phyloP scores from a whole-genome alignment of 129 eudicot genomes.

The Calendula officinalis region DNA sequence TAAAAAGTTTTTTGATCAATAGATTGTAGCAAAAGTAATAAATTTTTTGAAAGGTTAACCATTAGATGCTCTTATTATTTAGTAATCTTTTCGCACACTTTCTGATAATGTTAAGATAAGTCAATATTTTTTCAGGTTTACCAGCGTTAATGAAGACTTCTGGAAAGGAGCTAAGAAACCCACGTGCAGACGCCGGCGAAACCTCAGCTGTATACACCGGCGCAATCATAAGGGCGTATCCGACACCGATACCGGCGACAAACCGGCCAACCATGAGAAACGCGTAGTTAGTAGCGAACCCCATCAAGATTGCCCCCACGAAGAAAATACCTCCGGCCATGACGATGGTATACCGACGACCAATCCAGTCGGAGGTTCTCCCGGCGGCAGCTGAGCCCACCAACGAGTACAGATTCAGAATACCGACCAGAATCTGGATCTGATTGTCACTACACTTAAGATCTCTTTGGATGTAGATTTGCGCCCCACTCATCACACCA shows the following conservation, averaged over 20 bases:
- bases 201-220: slow-evolving; percentile 66
- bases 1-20: too few relatives aligned
- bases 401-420: slow-evolving; percentile 45
- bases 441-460: slow-evolving; percentile 31
- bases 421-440: slow-evolving; percentile 46
- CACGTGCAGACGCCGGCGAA: slow-evolving; percentile 59
- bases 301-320: slow-evolving; percentile 60
- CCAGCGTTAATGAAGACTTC: slow-evolving; percentile 55
- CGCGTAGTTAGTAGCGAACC: slow-evolving; percentile 52
- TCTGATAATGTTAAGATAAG: too few relatives aligned
- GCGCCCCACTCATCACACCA: slow-evolving; percentile 77
- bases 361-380: slow-evolving; percentile 59
- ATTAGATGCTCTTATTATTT: too few relatives aligned
- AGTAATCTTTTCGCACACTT: too few relatives aligned
- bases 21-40: too few relatives aligned
- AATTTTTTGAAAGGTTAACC: too few relatives aligned
- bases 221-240: slow-evolving; percentile 60
- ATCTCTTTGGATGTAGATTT: slow-evolving; percentile 37
- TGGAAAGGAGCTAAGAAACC: slow-evolving; percentile 60
- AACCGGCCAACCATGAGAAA: slow-evolving; percentile 61
- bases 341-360: slow-evolving; percentile 60
- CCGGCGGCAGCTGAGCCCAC: slow-evolving; percentile 62
- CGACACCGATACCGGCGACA: slow-evolving; percentile 61
- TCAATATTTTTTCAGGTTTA: slow-evolving; percentile 1
- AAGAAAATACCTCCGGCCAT: slow-evolving; percentile 51